phyloP scores from a whole-genome alignment of 169 alveolate species.

The Perkinsus marinus region DNA sequence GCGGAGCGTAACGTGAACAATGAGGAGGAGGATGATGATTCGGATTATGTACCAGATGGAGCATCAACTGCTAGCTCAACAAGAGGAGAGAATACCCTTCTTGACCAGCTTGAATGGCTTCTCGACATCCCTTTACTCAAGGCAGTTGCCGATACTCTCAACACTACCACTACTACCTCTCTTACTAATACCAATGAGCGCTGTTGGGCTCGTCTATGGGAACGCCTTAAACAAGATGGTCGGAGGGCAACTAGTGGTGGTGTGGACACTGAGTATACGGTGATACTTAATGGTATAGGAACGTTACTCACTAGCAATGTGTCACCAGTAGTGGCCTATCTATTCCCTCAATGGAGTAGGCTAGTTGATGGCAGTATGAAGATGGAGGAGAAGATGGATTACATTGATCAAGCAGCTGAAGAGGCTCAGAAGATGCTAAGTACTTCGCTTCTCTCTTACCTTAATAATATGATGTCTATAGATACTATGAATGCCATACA shows the following conservation, averaged over 20 bases:
- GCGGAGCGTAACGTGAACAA: background rate
- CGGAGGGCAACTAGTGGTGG: background rate
- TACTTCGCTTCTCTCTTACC: too few relatives aligned
- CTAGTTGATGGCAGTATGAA: background rate
- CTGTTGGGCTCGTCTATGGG: background rate
- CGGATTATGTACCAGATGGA: background rate
- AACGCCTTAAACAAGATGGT: background rate
- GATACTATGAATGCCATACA: background rate
- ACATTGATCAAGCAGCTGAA: background rate
- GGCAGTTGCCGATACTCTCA: background rate
- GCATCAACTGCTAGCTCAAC: background rate
- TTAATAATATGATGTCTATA: too few relatives aligned
- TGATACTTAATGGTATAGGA: background rate
- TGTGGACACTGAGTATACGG: background rate
- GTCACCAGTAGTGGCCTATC: background rate
- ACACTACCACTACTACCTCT: background rate
- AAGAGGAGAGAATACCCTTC: background rate
- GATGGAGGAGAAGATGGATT: background rate
- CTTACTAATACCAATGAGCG: background rate
- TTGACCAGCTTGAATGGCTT: background rate
- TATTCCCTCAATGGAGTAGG: background rate
- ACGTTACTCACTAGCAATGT: background rate
- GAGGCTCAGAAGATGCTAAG: background rate
- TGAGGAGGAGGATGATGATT: background rate
- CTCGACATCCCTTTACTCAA: background rate